A percentile compares a stretch with the other conserved stretches of the same genome.
These are phyloP conservation scores for Apophysomyces variabilis DNA, from an alignment of 371 early-diverging fungal genomes.

Conservation along the genomic window DNA sequence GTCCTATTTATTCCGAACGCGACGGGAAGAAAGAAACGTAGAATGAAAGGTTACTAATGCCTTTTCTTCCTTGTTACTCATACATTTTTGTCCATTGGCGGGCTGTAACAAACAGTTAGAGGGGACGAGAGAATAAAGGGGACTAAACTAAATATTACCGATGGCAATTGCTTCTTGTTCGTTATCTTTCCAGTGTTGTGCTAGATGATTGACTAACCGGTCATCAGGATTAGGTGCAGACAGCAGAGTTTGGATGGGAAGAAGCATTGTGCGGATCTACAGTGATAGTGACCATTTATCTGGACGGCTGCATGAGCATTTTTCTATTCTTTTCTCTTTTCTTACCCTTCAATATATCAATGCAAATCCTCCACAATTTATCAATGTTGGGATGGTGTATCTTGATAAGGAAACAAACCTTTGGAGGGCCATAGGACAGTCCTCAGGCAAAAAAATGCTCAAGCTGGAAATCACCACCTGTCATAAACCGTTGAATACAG, in stretches of 20 bases:
- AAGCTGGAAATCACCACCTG: slow-evolving; percentile 93
- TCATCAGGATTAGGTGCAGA: slow-evolving; percentile 97
- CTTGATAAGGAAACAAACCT: slow-evolving; percentile 94
- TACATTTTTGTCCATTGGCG: not conserved
- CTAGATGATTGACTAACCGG: slow-evolving; percentile 96
- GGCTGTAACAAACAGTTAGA: not conserved
- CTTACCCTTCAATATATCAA: slow-evolving; percentile 96
- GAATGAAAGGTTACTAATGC: too few relatives aligned
- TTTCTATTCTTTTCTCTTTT: not conserved
- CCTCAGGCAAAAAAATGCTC: slow-evolving; percentile 94
- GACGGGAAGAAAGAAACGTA: too few relatives aligned
- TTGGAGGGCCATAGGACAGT: slow-evolving; percentile 98
- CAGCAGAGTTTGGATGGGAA: slow-evolving; percentile 97
- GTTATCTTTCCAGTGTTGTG: slow-evolving; percentile 96
- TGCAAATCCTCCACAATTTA: slow-evolving; percentile 95
- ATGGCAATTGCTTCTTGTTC: slow-evolving; percentile 88
- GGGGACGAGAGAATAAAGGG: not conserved
- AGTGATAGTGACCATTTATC: slow-evolving; percentile 98
- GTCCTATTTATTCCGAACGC: too few relatives aligned
- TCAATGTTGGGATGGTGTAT: slow-evolving; percentile 99
- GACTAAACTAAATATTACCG: slow-evolving; percentile 44
- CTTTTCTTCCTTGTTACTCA: too few relatives aligned
- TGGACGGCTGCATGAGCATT: slow-evolving; percentile 18
- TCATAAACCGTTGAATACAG: not conserved
- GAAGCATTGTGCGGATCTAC: slow-evolving; percentile 94